These are phyloP conservation scores for Claviceps spartinae DNA, from an alignment of 2,329 filamentous ascomycete genomes.

Conservation along the genomic window DNA sequence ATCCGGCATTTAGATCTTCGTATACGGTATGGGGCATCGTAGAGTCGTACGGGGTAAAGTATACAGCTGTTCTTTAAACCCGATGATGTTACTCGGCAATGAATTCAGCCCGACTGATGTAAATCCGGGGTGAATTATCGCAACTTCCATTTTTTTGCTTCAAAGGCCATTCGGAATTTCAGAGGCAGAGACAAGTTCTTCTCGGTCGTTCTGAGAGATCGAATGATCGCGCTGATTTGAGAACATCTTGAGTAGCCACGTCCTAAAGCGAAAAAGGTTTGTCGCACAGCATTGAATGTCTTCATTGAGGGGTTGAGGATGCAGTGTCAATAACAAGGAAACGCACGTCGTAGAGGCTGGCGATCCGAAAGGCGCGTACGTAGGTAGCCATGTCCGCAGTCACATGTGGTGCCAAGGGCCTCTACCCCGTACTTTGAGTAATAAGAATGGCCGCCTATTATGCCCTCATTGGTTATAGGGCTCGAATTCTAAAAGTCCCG, in stretches of 20 bases:
- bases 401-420: conserved; percentile 42
- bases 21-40: conserved; percentile 23
- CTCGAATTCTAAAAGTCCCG: conserved; percentile 28
- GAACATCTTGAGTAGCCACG: conserved; percentile 37
- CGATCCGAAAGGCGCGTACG: conserved; percentile 31
- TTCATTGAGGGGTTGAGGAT: conserved; percentile 32
- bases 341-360: conserved; percentile 26
- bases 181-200: conserved; percentile 26
- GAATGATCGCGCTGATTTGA: conserved; percentile 39
- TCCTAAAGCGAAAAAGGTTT: conserved; percentile 27
- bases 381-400: conserved; percentile 34
- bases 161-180: conserved; percentile 21
- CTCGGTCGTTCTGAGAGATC: conserved; percentile 36
- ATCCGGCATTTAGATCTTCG: conserved; percentile 24
- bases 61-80: conserved; percentile 22
- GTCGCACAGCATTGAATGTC: conserved; percentile 36
- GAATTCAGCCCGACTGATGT: background rate
- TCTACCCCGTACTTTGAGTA: conserved; percentile 17
- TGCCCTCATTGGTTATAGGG: conserved; percentile 29
- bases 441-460: conserved; percentile 30
- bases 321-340: conserved; percentile 40
- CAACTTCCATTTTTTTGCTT: background rate
- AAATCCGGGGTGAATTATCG: conserved; percentile 10
- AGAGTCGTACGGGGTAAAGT: conserved; percentile 26
- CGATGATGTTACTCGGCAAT: conserved; percentile 6